Percentiles rank a stretch among this genome's conserved stretches.
Conservation (phyloP, 768 basidiomycete species). For the Saitozyma sp. region DNA sequence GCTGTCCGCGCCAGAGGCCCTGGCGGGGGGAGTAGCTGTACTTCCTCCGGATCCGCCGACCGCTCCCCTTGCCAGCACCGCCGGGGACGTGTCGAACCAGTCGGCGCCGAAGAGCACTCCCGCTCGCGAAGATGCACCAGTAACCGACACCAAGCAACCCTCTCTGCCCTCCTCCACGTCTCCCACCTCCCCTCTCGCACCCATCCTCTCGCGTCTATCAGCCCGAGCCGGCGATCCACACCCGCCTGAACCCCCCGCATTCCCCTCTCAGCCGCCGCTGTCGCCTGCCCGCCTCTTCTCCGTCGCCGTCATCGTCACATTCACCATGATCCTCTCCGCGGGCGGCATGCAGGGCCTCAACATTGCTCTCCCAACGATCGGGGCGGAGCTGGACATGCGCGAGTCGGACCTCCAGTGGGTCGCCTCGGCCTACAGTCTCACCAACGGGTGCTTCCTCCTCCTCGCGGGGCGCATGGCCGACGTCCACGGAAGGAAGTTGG, state of each 20-base stretch:
- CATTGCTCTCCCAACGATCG: conserved; percentile 49
- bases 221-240: not conserved
- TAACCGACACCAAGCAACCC: too few relatives aligned
- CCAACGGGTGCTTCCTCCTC: conserved; percentile 46
- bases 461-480: conserved; percentile 40
- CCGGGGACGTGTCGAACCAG: too few relatives aligned
- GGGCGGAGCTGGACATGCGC: conserved; percentile 45
- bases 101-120: too few relatives aligned
- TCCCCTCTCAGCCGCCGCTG: not conserved
- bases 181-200: too few relatives aligned
- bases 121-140: too few relatives aligned
- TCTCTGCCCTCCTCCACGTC: too few relatives aligned
- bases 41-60: too few relatives aligned
- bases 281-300: conserved; percentile 17
- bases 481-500: conserved; percentile 67
- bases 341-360: conserved; percentile 28
- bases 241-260: not conserved
- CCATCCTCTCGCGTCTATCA: too few relatives aligned
- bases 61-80: too few relatives aligned
- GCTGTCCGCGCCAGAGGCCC: too few relatives aligned
- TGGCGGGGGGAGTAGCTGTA: too few relatives aligned
- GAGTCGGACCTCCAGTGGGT: conserved; percentile 51
- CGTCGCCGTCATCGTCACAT: conserved; percentile 34
- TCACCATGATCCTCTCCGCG: conserved; percentile 29
- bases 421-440: conserved; percentile 46